These are phyloP conservation scores for Inonotus obliquus DNA, from an alignment of 1,284 basidiomycete genomes.

Conservation along the genomic window DNA sequence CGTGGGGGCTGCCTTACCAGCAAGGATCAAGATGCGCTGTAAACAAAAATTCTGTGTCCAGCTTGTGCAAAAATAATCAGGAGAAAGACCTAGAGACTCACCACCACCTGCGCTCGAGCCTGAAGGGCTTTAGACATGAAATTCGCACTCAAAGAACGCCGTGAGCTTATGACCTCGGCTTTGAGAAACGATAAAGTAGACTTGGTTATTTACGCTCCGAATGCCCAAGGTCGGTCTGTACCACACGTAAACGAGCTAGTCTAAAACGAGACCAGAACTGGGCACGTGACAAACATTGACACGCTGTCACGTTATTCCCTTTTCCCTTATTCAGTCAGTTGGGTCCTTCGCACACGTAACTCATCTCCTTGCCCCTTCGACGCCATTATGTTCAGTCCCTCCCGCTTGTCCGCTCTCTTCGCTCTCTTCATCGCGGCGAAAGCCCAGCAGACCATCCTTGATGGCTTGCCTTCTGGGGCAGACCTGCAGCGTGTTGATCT, in stretches of 20 bases:
- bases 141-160: background rate
- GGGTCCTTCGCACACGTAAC: background rate
- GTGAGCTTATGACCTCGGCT: background rate
- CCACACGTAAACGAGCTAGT: too few species aligned
- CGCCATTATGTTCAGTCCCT: conserved; percentile 13
- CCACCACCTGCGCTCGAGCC: conserved; percentile 60
- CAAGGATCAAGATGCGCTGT: conserved; percentile 85
- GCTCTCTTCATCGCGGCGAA: conserved; percentile 7
- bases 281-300: background rate
- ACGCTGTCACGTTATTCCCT: background rate
- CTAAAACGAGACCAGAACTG: background rate
- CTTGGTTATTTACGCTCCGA: too few species aligned
- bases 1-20: conserved; percentile 93
- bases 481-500: background rate
- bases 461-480: background rate
- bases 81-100: conserved; percentile 32
- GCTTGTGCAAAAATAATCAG: conserved; percentile 9
- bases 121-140: conserved; percentile 59
- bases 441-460: conserved; percentile 21
- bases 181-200: too few species aligned
- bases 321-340: background rate
- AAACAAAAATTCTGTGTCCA: conserved; percentile 16
- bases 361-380: background rate
- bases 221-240: too few species aligned
- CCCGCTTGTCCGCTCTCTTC: conserved; percentile 4